These are phyloP conservation scores for Cryphonectria radicalis DNA, from an alignment of 2,329 filamentous ascomycete genomes.

Conservation along the genomic window DNA sequence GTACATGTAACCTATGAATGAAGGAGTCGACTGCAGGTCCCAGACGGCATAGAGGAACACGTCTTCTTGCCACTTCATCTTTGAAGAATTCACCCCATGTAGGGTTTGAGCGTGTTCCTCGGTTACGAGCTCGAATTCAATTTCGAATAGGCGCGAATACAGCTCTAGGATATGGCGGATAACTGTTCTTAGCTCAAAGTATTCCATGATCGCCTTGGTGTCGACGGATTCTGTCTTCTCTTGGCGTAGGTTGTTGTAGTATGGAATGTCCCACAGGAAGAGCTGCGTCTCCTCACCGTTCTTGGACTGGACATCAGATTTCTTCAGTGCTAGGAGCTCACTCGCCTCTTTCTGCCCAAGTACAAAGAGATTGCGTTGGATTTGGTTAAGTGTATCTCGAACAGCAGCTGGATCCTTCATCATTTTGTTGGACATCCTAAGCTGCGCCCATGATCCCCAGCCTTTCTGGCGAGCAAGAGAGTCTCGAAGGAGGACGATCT, in stretches of 20 bases:
- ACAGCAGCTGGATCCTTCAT: constrained; percentile 3
- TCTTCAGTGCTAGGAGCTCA: constrained; percentile 55
- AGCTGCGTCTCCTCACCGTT: constrained; percentile 45
- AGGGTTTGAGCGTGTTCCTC: neutral
- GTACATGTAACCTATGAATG: constrained; percentile 28
- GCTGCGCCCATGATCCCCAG: neutral
- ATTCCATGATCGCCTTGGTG: constrained; percentile 16
- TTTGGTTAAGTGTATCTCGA: neutral
- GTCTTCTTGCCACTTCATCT: constrained; percentile 26
- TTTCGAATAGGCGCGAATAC: constrained; percentile 23
- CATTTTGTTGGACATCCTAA: constrained; percentile 16
- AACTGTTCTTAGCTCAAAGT: constrained; percentile 23
- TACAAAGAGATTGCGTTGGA: neutral
- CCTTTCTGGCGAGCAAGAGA: constrained; percentile 15
- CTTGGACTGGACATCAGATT: constrained; percentile 41
- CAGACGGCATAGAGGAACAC: constrained; percentile 22
- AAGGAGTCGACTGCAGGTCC: neutral
- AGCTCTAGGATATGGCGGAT: constrained; percentile 12
- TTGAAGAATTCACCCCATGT: neutral
- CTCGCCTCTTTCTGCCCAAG: constrained; percentile 45
- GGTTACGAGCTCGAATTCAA: constrained; percentile 17
- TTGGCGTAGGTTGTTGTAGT: constrained; percentile 54
- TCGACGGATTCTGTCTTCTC: constrained; percentile 1
- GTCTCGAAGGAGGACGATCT: constrained; percentile 15
- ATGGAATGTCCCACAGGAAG: constrained; percentile 60